Percentiles rank a stretch among this genome's conserved stretches.
Evolutionary conservation across 164 flowering plant genomes (phyloP).

Genomic region (Nymphaea thermarum): DNA sequence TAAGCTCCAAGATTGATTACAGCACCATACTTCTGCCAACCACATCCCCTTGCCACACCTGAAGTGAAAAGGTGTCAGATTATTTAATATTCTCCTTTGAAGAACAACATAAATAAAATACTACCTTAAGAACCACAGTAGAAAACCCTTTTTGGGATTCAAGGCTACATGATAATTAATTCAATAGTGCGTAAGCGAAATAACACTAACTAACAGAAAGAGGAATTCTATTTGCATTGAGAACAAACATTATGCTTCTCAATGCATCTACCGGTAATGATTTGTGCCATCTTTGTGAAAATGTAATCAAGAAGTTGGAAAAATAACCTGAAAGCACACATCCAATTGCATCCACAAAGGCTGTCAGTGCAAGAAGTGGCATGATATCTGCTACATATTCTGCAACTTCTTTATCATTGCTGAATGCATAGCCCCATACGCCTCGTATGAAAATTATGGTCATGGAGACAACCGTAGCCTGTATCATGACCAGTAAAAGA

Average conservation of each 20-base stretch:
- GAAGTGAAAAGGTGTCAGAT: not conserved
- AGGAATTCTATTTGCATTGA: not conserved
- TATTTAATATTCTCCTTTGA: too few species aligned
- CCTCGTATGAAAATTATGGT: constrained; percentile 13
- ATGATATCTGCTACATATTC: constrained; percentile 27
- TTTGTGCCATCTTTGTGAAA: not conserved
- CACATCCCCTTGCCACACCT: constrained; percentile 69
- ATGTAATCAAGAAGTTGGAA: not conserved
- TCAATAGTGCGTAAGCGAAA: too few species aligned
- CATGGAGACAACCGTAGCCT: constrained; percentile 13
- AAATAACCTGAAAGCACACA: constrained; percentile 50
- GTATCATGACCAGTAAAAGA: constrained; percentile 13
- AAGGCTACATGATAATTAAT: too few species aligned
- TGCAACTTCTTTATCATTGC: constrained; percentile 27
- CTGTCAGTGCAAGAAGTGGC: constrained; percentile 26
- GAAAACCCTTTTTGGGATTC: too few species aligned
- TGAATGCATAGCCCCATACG: constrained; percentile 34
- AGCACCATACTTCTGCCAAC: constrained; percentile 52
- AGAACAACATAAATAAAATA: too few species aligned
- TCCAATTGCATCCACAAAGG: constrained; percentile 51
- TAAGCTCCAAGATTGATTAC: constrained; percentile 49
- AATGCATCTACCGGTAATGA: not conserved
- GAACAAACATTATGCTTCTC: not conserved
- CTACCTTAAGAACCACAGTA: too few species aligned
- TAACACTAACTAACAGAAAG: too few species aligned